Percentiles rank a stretch among this genome's conserved stretches.
Evolutionary conservation across 2,329 filamentous ascomycete genomes (phyloP).

Genomic region (Hymenoscyphus albidus): DNA sequence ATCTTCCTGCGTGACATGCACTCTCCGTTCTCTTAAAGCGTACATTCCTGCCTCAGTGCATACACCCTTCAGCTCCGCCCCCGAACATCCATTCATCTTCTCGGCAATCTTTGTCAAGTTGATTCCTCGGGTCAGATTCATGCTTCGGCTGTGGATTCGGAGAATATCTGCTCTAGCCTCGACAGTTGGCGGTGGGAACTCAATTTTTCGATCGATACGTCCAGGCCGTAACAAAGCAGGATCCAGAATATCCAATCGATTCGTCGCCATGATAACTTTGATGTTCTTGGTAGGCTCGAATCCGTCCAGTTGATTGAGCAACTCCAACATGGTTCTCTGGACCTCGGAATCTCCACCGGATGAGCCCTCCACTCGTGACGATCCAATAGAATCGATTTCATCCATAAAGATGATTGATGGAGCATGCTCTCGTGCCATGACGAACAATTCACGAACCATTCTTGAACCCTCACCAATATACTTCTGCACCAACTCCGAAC

Average conservation of each 20-base stretch:
- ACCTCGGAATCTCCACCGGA: slow-evolving; percentile 96
- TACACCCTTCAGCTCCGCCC: slow-evolving; percentile 96
- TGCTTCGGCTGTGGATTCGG: slow-evolving; percentile 93
- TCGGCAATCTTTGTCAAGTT: slow-evolving; percentile 98
- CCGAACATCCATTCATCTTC: slow-evolving; percentile 99
- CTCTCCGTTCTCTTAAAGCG: slow-evolving; percentile 86
- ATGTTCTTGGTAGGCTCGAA: slow-evolving; percentile 99
- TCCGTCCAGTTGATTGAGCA: slow-evolving; percentile 96
- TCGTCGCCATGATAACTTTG: slow-evolving; percentile 99
- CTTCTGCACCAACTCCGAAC: slow-evolving; percentile 95
- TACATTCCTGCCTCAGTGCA: slow-evolving; percentile 99
- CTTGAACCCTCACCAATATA: slow-evolving; percentile 97
- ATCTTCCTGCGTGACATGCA: slow-evolving; percentile 98
- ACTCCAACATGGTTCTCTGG: slow-evolving; percentile 96
- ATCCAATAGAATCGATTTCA: slow-evolving; percentile 98
- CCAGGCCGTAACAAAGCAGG: slow-evolving; percentile 92
- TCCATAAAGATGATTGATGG: slow-evolving; percentile 99
- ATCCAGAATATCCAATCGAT: slow-evolving; percentile 94
- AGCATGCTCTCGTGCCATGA: slow-evolving; percentile 97
- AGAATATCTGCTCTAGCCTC: slow-evolving; percentile 97
- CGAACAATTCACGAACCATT: slow-evolving; percentile 98
- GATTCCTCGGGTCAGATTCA: slow-evolving; percentile 97
- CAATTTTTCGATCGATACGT: slow-evolving; percentile 97
- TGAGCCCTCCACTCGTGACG: slow-evolving; percentile 91
- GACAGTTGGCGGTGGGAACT: slow-evolving; percentile 94